These are phyloP conservation scores for Tolypocladium capitatum DNA, from an alignment of 2,329 filamentous ascomycete genomes.

Conservation along the genomic window DNA sequence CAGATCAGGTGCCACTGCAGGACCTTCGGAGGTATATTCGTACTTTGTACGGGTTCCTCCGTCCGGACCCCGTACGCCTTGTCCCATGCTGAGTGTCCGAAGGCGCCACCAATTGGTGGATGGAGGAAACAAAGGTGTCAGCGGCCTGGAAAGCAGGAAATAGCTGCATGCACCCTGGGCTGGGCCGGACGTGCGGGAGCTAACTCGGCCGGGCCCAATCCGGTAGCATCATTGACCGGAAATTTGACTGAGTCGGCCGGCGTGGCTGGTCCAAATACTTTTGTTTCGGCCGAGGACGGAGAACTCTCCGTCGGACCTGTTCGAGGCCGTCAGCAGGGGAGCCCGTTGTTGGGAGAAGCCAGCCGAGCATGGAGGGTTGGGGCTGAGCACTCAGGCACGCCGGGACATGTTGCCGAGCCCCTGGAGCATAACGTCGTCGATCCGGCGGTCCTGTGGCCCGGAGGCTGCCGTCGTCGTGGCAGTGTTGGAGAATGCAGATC, in stretches of 20 bases:
- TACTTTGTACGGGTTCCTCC: no score
- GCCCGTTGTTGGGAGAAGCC: no score
- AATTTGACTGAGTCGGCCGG: background rate
- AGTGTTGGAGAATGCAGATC: background rate
- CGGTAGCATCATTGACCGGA: background rate
- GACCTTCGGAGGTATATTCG: background rate
- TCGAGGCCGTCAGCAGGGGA: no score
- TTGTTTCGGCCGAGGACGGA: background rate
- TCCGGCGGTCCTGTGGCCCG: background rate
- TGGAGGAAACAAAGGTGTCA: background rate
- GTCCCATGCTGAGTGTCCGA: background rate
- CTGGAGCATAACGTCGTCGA: background rate
- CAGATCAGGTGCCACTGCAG: no score
- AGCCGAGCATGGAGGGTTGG: no score
- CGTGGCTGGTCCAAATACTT: background rate
- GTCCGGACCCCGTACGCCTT: no score
- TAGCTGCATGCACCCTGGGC: constrained; percentile 1
- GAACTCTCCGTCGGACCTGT: no score
- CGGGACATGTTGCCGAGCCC: background rate
- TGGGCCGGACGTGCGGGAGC: no score
- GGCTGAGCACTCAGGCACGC: background rate
- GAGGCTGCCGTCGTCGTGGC: background rate
- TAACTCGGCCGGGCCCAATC: background rate
- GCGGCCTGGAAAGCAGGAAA: background rate
- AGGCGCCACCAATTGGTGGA: background rate